Conservation (phyloP, 345 rosid genomes). For the Boechera divaricarpa region DNA sequence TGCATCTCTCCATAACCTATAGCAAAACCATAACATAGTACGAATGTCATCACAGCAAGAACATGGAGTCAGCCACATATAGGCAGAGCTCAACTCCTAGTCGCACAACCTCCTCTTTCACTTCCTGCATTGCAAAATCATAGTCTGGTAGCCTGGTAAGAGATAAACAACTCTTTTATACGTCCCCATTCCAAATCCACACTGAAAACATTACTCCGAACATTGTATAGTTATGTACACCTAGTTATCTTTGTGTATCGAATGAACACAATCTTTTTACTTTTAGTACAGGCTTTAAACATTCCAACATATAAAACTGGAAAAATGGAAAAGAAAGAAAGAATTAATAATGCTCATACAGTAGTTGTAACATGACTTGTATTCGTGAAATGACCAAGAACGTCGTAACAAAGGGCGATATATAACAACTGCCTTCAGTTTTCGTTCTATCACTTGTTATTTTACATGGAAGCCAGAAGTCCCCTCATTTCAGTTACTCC, state of each 20-base stretch:
- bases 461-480: conserved; percentile 80
- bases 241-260: neutral
- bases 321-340: neutral
- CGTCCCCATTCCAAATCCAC: neutral
- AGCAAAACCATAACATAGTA: too few species aligned
- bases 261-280: neutral
- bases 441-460: neutral
- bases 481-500: conserved; percentile 83
- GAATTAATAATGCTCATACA: neutral
- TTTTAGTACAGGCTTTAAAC: neutral
- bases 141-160: too few species aligned
- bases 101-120: too few species aligned
- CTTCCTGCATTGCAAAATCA: too few species aligned
- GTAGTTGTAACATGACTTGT: neutral
- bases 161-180: too few species aligned
- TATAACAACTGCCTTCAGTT: conserved; percentile 20
- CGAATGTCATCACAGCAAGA: too few species aligned
- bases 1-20: too few species aligned
- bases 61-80: too few species aligned
- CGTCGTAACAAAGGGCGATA: neutral
- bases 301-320: neutral
- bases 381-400: neutral
- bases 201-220: neutral
- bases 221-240: neutral
- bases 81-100: too few species aligned